Evolutionary conservation across 1,139 yeast genomes (phyloP), one percentile per base, ranked within the genome.

Genomic region (Chernovozyma sophiae-reginae): DNA sequence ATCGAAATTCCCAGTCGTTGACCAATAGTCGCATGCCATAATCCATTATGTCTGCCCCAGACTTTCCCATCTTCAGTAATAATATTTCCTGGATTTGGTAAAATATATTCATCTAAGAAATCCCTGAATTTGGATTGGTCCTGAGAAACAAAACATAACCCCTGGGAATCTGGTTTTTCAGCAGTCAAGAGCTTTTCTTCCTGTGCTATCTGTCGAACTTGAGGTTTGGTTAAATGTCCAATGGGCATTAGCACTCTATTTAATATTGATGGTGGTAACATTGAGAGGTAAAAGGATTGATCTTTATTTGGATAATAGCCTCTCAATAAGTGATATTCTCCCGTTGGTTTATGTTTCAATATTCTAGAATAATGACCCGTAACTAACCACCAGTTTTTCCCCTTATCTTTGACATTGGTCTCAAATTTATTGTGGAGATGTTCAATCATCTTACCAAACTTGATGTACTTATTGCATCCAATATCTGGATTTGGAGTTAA

Each of bases 1-100:
- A 89, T 74, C 3, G 86, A 72, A 3, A 87, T 60, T 1, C 95
- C 83, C 24, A 80, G 68, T 44, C 81, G 76, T 60, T 92, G 98
- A 1, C 98, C 98, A 20, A 92, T 79, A 0, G 99, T 92, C 13
- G 89, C 94, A 39, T 85, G 81, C 97, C 98, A 94, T 18, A 94
- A 55, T 0, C 98, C 99, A 31, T 72, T 63, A 53, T 90, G 97
- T 36, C 60, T 54, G 0, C 96, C 97, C 77, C 95, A 89, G 1
- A 82, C 71, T 37, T 60, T 65, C 4, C 94, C 95, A 45, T 79
- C 85, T 39, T 73, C 73, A 0, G 92, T 83, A 16, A 87, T 71
- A 10, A 90, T 78, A 43, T 85, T 73, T 0, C 97, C 97, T 1
- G 89, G 87, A 4, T 68, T 69, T 2, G 84, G 81, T 15, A 68